These are phyloP conservation scores for Citeromyces hawaiiensis DNA, from an alignment of 1,139 yeast genomes.

Conservation along the genomic window DNA sequence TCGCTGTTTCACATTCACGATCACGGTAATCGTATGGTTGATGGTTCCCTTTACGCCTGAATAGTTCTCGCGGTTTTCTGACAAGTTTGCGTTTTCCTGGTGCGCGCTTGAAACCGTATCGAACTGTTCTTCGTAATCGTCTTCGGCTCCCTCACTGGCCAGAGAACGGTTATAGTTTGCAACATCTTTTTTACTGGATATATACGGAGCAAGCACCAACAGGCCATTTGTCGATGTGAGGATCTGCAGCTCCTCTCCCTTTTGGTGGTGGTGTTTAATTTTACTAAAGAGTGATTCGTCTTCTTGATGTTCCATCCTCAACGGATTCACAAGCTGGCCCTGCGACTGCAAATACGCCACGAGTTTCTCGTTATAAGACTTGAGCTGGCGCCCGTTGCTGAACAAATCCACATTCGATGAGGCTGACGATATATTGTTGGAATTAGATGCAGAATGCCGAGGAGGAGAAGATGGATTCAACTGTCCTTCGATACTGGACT, in stretches of 20 bases:
- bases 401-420: background rate
- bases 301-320: slow-evolving; percentile 9
- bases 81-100: background rate
- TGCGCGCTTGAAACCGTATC: slow-evolving; percentile 5
- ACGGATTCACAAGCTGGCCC: slow-evolving; percentile 14
- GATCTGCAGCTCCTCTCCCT: slow-evolving; percentile 8
- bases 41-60: slow-evolving; percentile 3
- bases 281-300: slow-evolving; percentile 1
- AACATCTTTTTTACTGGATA: slow-evolving; percentile 14
- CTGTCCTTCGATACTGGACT: background rate
- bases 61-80: background rate
- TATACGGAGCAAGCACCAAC: slow-evolving; percentile 16
- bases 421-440: background rate
- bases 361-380: slow-evolving; percentile 13
- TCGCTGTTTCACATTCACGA: slow-evolving; percentile 13
- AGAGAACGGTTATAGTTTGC: background rate
- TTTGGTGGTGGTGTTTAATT: background rate
- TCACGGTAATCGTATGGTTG: slow-evolving; percentile 17
- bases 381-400: slow-evolving; percentile 6
- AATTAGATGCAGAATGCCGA: background rate
- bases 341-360: slow-evolving; percentile 12
- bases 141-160: slow-evolving; percentile 2
- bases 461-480: background rate
- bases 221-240: slow-evolving; percentile 17
- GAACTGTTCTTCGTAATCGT: slow-evolving; percentile 10